Conservation (phyloP, 2,329 filamentous ascomycete genomes). For the Aspergillus carbonarius region DNA sequence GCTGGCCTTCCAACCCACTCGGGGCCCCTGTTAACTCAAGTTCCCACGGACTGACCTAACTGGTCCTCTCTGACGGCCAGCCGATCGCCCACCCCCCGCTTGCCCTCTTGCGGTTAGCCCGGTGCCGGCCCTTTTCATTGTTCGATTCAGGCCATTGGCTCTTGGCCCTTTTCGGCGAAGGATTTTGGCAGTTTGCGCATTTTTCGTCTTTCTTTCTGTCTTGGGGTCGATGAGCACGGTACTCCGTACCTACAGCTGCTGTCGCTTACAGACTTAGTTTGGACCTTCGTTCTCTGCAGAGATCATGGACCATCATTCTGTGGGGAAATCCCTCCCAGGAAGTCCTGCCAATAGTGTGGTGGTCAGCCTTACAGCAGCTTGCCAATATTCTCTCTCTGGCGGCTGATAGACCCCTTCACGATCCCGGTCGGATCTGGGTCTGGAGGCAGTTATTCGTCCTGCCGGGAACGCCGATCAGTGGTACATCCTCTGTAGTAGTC, state of each 20-base stretch:
- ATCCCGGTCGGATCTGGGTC: not conserved
- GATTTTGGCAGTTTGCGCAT: not conserved
- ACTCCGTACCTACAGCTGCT: not conserved
- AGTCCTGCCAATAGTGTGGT: too few species aligned
- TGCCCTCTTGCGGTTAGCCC: constrained; percentile 8
- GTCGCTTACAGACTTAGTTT: not conserved
- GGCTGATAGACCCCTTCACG: not conserved
- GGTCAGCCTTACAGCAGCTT: not conserved
- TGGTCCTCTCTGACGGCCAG: constrained; percentile 11
- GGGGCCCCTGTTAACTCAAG: constrained; percentile 6
- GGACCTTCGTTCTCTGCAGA: not conserved
- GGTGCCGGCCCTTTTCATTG: not conserved
- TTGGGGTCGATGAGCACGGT: too few species aligned
- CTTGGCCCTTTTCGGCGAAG: not conserved
- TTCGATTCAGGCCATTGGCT: not conserved
- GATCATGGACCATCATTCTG: not conserved
- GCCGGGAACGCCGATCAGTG: constrained; percentile 3
- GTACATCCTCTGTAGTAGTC: constrained; percentile 1
- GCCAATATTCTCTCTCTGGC: not conserved
- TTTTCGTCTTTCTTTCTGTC: not conserved
- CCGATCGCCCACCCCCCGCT: constrained; percentile 20
- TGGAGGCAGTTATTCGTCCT: constrained; percentile 3
- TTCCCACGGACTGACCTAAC: constrained; percentile 9
- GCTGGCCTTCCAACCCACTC: constrained; percentile 15
- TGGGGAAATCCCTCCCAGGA: too few species aligned